Base-by-base conservation (phyloP, 805 yeast genomes). In the Starmerella apis region DNA sequence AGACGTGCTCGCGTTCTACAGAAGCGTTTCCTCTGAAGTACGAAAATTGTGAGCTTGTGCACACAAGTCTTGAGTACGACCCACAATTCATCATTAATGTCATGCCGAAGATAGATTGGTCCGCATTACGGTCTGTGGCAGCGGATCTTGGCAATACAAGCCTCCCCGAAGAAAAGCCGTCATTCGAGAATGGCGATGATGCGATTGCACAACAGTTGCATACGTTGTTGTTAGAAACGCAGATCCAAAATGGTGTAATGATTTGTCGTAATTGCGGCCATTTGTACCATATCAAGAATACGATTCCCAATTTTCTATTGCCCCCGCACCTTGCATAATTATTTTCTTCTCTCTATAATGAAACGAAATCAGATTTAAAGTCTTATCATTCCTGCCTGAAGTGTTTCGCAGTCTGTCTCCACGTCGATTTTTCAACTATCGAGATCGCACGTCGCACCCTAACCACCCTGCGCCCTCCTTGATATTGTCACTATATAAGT, bases 301-400 rank as follows among this genome's bases (percentile, higher is more conserved):
- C 92, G 46, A 87, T 92, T 59, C 96, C 99, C 31, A 90, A 90
- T 72, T 83, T 92, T 67, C 69, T 92, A 48, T 74, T 92, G 31
- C 97, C 98, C 28, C 97, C 97, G 6, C 97, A 92, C 64, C 72
- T 92, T 58, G 94, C 88, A 4, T 64, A 56, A 41, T 43, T 18
- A 14, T 46, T 7, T 25, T n/a, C n/a, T n/a, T n/a, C n/a, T n/a
- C n/a, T n/a, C n/a, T n/a, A n/a, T n/a, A n/a, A n/a, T n/a, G n/a
- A n/a, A n/a, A n/a, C n/a, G n/a, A n/a, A n/a, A n/a, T n/a, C n/a
- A n/a, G n/a, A n/a, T n/a, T n/a, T n/a, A n/a, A n/a, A n/a, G n/a
- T n/a, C n/a, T n/a, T n/a, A n/a, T n/a, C n/a, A n/a, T n/a, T n/a
- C n/a, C n/a, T n/a, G n/a, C n/a, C n/a, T n/a, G n/a, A n/a, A n/a